Base-by-base conservation (phyloP, 805 yeast genomes). In the Ogataea glucozyma region DNA sequence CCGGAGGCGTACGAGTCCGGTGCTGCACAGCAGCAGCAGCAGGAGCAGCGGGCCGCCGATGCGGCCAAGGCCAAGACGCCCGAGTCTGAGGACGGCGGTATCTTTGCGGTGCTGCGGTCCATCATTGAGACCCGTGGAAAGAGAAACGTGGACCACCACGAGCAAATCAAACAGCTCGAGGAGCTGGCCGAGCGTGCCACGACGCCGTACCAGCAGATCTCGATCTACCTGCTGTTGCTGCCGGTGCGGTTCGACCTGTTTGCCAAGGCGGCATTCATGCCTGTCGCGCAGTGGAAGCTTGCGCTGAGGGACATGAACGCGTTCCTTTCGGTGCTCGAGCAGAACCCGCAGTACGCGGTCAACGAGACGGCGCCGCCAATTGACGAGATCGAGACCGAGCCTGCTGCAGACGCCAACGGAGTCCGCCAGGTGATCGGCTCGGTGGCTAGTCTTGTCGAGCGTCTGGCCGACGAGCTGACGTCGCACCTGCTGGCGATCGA, bases 111-210 rank as follows among this genome's bases (percentile, higher is more conserved):
- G 26, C 74, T 93, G 62, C 78, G 83, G 62, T 66, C 79, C 41
- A 81, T 93, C 44, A 71, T 85, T 47, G 98, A 93, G 66, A 75
- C 89, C 38, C 83, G 99, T 70, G 99, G 99, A 73, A 90, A 90
- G 75, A 91, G 88, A 74, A 89, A 88, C 64, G 85, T 88, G 49
- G 96, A 91, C 65, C 79, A 83, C 51, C 65, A 62, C 49, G 95
- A 87, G 65, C 96, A 91, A 66, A 79, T 89, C 51, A 69, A 70
- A 43, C 71, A 75, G 33, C 73, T 93, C 60, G 96, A 86, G 68
- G 73, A 71, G 35, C 71, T 87, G 49, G 54, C 76, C 37, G 57
- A 67, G 9, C 73, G 83, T 43, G 70, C 78, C 9, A 66, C 70
- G 31, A 59, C 72, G 19, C 76, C 88, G 21, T 93, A 86, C 66